Percentiles rank a stretch among this genome's conserved stretches.
phyloP scores from a whole-genome alignment of 106 monocot species.

The Dendrobium huoshanense region DNA sequence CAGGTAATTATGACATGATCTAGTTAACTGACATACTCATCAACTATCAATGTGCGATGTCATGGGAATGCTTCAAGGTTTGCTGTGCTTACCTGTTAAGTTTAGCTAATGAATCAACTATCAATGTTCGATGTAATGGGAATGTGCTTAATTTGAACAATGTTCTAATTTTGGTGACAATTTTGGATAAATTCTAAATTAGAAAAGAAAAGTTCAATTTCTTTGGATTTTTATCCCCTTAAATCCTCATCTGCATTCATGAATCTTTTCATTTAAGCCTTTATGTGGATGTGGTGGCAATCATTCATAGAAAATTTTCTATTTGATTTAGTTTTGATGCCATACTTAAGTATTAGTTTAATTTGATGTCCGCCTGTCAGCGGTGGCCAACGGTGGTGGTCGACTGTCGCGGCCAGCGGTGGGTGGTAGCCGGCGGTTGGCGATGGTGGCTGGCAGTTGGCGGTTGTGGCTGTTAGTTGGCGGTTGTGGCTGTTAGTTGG shows the following conservation, averaged over 20 bases:
- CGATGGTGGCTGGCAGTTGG: too few relatives aligned
- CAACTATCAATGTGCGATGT: background rate
- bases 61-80: background rate
- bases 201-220: background rate
- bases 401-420: too few relatives aligned
- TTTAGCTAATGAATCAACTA: background rate
- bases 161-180: background rate
- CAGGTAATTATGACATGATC: constrained; percentile 43
- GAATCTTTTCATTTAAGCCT: background rate
- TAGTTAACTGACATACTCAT: background rate
- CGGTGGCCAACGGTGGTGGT: too few relatives aligned
- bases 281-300: background rate
- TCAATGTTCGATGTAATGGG: background rate
- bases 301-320: background rate
- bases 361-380: too few relatives aligned
- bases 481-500: too few relatives aligned
- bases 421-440: too few relatives aligned
- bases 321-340: too few relatives aligned
- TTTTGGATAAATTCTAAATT: background rate
- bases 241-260: background rate
- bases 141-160: background rate
- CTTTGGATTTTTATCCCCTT: background rate
- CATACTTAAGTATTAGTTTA: too few relatives aligned
- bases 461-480: too few relatives aligned
- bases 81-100: too few relatives aligned